Evolutionary conservation across 169 alveolate genomes (phyloP).

Genomic region (Cryptosporidium ubiquitum): DNA sequence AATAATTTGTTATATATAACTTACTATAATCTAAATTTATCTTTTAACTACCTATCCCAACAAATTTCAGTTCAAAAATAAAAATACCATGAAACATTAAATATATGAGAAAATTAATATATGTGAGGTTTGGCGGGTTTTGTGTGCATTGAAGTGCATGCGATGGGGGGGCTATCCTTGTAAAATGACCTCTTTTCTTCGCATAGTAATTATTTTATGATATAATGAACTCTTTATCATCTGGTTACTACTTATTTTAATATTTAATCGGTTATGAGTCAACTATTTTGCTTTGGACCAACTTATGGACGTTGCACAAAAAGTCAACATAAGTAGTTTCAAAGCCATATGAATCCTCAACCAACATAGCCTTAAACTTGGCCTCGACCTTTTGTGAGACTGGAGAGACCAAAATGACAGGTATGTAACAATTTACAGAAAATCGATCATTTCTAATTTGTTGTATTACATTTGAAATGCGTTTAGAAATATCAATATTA

Average conservation of each 20-base stretch:
- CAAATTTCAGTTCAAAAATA: not conserved
- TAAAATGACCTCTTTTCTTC: too few species aligned
- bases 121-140: slow-evolving; percentile 1
- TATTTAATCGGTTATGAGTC: slow-evolving; percentile 16
- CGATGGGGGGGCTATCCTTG: not conserved
- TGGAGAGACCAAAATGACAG: slow-evolving; percentile 15
- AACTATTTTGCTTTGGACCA: slow-evolving; percentile 68
- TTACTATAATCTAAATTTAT: slow-evolving; percentile 10
- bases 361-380: slow-evolving; percentile 50
- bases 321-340: slow-evolving; percentile 67
- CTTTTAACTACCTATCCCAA: not conserved
- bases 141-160: not conserved
- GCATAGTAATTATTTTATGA: too few species aligned
- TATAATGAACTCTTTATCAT: too few species aligned
- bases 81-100: not conserved
- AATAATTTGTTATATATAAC: not conserved
- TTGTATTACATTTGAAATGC: slow-evolving; percentile 39
- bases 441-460: slow-evolving; percentile 56
- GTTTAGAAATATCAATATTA: not conserved
- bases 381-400: slow-evolving; percentile 27
- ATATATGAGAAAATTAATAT: not conserved
- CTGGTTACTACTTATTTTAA: not conserved
- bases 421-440: slow-evolving; percentile 15
- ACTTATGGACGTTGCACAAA: slow-evolving; percentile 56
- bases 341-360: slow-evolving; percentile 66